Percentiles rank a stretch among this genome's conserved stretches.
Evolutionary conservation across 139 green algal genomes (phyloP).

Genomic region (Coelastrella sp.): DNA sequence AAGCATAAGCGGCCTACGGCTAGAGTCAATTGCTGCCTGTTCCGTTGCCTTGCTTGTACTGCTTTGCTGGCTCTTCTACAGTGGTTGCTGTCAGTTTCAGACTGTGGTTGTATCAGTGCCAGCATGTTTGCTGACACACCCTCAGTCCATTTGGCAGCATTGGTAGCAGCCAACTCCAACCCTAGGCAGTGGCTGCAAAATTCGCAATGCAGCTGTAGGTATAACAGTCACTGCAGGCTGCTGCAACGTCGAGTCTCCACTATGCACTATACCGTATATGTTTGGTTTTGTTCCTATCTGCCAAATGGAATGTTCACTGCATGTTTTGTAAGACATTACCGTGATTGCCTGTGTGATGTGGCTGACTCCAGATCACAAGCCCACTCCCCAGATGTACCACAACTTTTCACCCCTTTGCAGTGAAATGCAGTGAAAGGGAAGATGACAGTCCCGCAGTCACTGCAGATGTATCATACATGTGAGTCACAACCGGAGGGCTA

Average conservation of each 20-base stretch:
- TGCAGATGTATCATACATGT: not conserved
- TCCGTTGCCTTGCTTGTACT: not conserved
- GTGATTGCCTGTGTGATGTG: not conserved
- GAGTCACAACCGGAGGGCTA: conserved; percentile 25
- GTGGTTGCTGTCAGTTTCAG: too few relatives aligned
- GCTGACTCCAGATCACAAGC: not conserved
- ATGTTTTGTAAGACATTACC: too few relatives aligned
- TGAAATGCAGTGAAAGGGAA: not conserved
- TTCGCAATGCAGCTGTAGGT: too few relatives aligned
- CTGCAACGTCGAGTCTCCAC: too few relatives aligned
- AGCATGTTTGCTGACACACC: not conserved
- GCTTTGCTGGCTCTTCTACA: not conserved
- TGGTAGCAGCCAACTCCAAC: not conserved
- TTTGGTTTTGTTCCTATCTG: not conserved
- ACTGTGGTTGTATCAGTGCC: too few relatives aligned
- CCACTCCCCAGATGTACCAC: not conserved
- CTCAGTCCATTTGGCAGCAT: not conserved
- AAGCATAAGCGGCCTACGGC: not conserved
- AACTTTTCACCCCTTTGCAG: not conserved
- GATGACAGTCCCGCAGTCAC: not conserved
- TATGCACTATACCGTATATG: too few relatives aligned
- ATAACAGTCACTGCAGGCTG: too few relatives aligned
- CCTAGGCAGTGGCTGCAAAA: too few relatives aligned
- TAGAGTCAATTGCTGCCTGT: not conserved
- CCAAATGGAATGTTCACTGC: not conserved